Conservation (phyloP, 768 basidiomycete species). For the Phlebiopsis flavidoalba region DNA sequence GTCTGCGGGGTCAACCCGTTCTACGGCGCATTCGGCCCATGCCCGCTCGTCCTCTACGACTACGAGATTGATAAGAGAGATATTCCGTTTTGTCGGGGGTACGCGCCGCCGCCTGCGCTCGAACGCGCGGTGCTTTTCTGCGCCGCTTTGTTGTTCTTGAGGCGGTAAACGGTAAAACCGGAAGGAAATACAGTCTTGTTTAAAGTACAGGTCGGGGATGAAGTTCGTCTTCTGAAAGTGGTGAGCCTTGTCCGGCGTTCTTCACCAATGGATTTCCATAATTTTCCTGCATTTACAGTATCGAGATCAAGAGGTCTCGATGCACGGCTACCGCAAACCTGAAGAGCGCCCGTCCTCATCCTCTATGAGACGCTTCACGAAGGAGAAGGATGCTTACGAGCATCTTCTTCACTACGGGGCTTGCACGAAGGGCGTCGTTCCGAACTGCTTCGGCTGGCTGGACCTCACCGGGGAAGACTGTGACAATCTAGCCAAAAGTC, state of each 20-base stretch:
- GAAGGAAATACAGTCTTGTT: not conserved
- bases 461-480: not conserved
- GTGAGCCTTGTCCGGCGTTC: not conserved
- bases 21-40: not conserved
- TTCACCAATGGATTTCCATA: not conserved
- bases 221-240: not conserved
- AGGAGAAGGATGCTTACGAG: not conserved
- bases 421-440: not conserved
- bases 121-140: not conserved
- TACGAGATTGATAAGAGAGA: not conserved
- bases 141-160: not conserved
- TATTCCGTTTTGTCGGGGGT: not conserved
- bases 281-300: not conserved
- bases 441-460: not conserved
- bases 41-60: not conserved
- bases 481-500: not conserved
- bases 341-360: not conserved
- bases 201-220: not conserved
- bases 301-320: not conserved
- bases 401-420: not conserved
- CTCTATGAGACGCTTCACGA: not conserved
- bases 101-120: not conserved
- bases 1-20: not conserved
- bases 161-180: not conserved
- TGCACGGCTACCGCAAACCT: not conserved